Conservation (phyloP, 768 basidiomycete genomes). For the Naganishia vishniacii region DNA sequence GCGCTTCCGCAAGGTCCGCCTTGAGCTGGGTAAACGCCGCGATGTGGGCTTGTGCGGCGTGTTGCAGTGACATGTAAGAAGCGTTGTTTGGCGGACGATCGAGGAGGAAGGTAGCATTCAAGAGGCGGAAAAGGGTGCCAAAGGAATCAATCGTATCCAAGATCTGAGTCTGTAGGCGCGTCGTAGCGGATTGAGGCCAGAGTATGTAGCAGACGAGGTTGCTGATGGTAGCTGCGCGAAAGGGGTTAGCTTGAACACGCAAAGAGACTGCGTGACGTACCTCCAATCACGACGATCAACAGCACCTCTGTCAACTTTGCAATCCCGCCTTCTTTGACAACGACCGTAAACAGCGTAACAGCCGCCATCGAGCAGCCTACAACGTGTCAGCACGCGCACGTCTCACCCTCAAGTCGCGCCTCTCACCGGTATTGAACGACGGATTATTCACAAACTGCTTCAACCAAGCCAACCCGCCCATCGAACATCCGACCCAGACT, state of each 20-base stretch:
- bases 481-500: slow-evolving; percentile 74
- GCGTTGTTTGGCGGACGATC: slow-evolving; percentile 50
- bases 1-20: slow-evolving; percentile 77
- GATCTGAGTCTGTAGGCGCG: slow-evolving; percentile 69
- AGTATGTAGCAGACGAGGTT: slow-evolving; percentile 77
- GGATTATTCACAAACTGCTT: slow-evolving; percentile 87
- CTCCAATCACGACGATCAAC: slow-evolving; percentile 69
- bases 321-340: slow-evolving; percentile 84
- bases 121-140: slow-evolving; percentile 71
- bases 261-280: slow-evolving; percentile 26
- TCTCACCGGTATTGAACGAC: slow-evolving; percentile 74
- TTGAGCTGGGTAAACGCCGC: slow-evolving; percentile 83
- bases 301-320: slow-evolving; percentile 67
- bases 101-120: slow-evolving; percentile 79
- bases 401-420: neutral
- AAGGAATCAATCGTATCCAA: slow-evolving; percentile 80
- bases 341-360: slow-evolving; percentile 70
- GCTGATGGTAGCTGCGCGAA: slow-evolving; percentile 56
- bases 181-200: slow-evolving; percentile 79
- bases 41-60: slow-evolving; percentile 78
- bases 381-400: neutral
- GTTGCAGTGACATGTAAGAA: slow-evolving; percentile 54
- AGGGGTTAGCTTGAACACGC: neutral
- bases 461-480: slow-evolving; percentile 78
- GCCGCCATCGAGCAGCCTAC: slow-evolving; percentile 51